Percentiles rank a stretch among this genome's conserved stretches.
phyloP scores from a whole-genome alignment of 768 basidiomycete species.

The Tylopilus plumbeoviolaceoides region DNA sequence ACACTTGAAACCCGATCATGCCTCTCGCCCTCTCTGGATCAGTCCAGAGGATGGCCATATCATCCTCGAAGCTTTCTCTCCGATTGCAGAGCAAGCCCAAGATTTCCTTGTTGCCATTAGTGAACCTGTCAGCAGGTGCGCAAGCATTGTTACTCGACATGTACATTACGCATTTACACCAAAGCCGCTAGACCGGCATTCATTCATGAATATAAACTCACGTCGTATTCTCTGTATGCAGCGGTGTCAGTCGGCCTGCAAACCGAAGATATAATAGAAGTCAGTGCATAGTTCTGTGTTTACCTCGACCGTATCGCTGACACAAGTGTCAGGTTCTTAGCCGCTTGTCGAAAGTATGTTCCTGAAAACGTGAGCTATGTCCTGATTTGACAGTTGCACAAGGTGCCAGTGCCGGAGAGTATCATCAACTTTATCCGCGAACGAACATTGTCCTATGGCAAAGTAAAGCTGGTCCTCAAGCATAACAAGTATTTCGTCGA shows the following conservation, averaged over 20 bases:
- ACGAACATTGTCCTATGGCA: constrained; percentile 94
- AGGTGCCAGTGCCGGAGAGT: constrained; percentile 90
- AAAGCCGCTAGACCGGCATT: constrained; percentile 72
- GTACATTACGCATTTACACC: constrained; percentile 28
- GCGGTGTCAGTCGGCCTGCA: constrained; percentile 98
- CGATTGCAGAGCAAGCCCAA: constrained; percentile 96
- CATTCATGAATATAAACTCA: constrained; percentile 99
- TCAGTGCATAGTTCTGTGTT: constrained; percentile 39
- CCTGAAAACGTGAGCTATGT: constrained; percentile 1
- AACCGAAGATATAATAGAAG: constrained; percentile 98
- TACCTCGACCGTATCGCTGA: constrained; percentile 32
- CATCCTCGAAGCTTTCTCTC: constrained; percentile 96
- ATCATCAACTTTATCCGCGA: constrained; percentile 87
- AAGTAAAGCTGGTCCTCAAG: constrained; percentile 96
- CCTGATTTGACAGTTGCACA: constrained; percentile 8
- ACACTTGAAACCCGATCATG: constrained; percentile 86
- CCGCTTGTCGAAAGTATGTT: constrained; percentile 63
- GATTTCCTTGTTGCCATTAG: constrained; percentile 98
- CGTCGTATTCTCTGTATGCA: constrained; percentile 95
- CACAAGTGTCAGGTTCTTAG: constrained; percentile 59
- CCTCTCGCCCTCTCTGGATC: constrained; percentile 93
- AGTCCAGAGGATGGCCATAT: constrained; percentile 89
- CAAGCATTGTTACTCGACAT: constrained; percentile 17
- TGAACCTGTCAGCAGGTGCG: constrained; percentile 97
- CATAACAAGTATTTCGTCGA: constrained; percentile 98